Conservation (phyloP, 495 filamentous ascomycete genomes). For the Bombardia bombarda region DNA sequence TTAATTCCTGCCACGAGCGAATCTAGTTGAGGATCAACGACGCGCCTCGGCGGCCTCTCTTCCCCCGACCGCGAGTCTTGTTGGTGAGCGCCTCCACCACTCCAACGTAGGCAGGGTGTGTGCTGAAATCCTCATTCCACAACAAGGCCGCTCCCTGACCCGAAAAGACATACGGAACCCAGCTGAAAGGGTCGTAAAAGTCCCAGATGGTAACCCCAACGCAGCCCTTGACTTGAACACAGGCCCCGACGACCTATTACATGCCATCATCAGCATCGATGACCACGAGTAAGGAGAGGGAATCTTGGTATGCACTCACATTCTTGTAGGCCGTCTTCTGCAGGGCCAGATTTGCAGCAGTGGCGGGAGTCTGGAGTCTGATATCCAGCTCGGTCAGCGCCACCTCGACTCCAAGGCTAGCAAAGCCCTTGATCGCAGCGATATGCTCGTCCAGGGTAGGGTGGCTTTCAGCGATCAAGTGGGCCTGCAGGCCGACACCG, state of each 20-base stretch:
- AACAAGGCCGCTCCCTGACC: conserved; percentile 46
- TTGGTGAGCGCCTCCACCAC: conserved; percentile 23
- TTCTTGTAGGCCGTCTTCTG: conserved; percentile 52
- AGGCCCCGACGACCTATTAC: conserved; percentile 40
- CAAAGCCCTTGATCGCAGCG: conserved; percentile 38
- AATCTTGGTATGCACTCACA: conserved; percentile 8
- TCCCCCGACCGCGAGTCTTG: conserved; percentile 9
- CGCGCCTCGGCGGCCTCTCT: too few relatives aligned
- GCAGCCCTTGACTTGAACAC: conserved; percentile 49
- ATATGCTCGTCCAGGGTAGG: conserved; percentile 29
- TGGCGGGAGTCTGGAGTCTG: conserved; percentile 34
- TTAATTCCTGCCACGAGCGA: too few relatives aligned
- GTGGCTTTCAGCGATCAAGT: conserved; percentile 38
- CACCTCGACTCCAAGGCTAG: conserved; percentile 39
- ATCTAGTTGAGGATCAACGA: too few relatives aligned
- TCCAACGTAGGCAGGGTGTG: conserved; percentile 48
- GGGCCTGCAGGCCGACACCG: conserved; percentile 45
- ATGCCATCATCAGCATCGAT: too few relatives aligned
- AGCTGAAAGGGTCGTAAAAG: conserved; percentile 45
- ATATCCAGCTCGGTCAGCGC: conserved; percentile 51
- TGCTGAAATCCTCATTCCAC: conserved; percentile 43
- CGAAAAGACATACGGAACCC: conserved; percentile 49
- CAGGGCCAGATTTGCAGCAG: conserved; percentile 35
- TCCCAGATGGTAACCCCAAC: conserved; percentile 66
- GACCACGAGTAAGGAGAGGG: not conserved